A percentile compares a stretch with the other conserved stretches of the same genome.
Evolutionary conservation across 257 asterid genomes (phyloP).

Genomic region (Agastache rugosa): DNA sequence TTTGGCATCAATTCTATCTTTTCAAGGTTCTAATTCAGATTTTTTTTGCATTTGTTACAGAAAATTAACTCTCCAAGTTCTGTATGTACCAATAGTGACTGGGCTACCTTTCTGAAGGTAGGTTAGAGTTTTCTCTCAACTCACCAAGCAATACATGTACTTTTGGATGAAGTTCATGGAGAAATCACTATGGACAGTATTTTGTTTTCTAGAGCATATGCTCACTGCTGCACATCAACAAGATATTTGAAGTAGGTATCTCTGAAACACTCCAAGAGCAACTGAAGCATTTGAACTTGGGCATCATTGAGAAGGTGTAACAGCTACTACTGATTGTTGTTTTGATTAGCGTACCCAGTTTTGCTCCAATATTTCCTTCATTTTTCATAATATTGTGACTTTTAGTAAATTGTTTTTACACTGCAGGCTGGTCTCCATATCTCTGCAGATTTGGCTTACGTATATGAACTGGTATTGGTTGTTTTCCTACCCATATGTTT

Average conservation of each 20-base stretch:
- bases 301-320: constrained; percentile 74
- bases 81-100: constrained; percentile 74
- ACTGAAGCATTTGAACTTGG: constrained; percentile 68
- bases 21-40: constrained; percentile 33
- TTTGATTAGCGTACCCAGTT: not conserved
- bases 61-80: constrained; percentile 96
- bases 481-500: constrained; percentile 22
- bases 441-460: constrained; percentile 78
- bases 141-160: not conserved
- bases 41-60: constrained; percentile 49
- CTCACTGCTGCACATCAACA: constrained; percentile 85
- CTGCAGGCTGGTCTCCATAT: constrained; percentile 76
- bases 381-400: constrained; percentile 4
- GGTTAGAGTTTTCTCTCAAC: constrained; percentile 27
- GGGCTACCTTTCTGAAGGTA: constrained; percentile 97
- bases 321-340: constrained; percentile 21
- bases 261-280: constrained; percentile 78
- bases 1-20: constrained; percentile 19
- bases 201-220: constrained; percentile 71
- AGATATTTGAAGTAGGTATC: constrained; percentile 91
- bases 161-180: constrained; percentile 4
- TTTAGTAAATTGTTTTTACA: constrained; percentile 23
- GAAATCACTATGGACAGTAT: not conserved
- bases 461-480: constrained; percentile 78
- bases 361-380: constrained; percentile 7